These are phyloP conservation scores for Leucogyrophana mollusca DNA, from an alignment of 768 basidiomycete genomes.

Conservation along the genomic window DNA sequence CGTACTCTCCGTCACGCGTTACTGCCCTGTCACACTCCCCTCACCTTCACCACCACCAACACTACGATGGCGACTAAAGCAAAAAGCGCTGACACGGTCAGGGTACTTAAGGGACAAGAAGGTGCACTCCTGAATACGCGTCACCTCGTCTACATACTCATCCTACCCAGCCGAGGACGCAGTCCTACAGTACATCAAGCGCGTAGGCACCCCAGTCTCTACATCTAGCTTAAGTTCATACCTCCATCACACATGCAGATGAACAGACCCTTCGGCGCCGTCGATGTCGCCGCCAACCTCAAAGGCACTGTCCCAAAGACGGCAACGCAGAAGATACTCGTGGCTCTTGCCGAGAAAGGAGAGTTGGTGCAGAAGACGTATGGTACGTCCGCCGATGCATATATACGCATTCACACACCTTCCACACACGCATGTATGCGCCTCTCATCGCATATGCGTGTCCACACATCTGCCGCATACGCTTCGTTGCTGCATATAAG, in stretches of 20 bases:
- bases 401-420: no score
- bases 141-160: not conserved
- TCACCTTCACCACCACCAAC: no score
- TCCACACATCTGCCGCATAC: constrained; percentile 2
- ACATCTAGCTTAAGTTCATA: constrained; percentile 1
- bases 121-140: constrained; percentile 32
- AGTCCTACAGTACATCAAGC: constrained; percentile 77
- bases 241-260: constrained; percentile 57
- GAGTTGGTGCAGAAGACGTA: constrained; percentile 81
- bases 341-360: constrained; percentile 81
- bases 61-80: constrained; percentile 43
- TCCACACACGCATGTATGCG: no score
- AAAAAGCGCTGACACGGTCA: constrained; percentile 50
- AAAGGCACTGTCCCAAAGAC: constrained; percentile 88
- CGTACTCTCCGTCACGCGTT: no score
- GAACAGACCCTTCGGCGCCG: constrained; percentile 93
- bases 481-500: constrained; percentile 2
- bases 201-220: no score
- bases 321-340: constrained; percentile 80
- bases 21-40: no score
- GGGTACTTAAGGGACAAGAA: constrained; percentile 75
- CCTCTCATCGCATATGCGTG: no score
- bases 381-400: constrained; percentile 41
- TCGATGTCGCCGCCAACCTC: constrained; percentile 88
- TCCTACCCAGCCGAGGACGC: constrained; percentile 61